phyloP scores from a whole-genome alignment of 192 early-diverging fungal species.

The Backusella macrospora region DNA sequence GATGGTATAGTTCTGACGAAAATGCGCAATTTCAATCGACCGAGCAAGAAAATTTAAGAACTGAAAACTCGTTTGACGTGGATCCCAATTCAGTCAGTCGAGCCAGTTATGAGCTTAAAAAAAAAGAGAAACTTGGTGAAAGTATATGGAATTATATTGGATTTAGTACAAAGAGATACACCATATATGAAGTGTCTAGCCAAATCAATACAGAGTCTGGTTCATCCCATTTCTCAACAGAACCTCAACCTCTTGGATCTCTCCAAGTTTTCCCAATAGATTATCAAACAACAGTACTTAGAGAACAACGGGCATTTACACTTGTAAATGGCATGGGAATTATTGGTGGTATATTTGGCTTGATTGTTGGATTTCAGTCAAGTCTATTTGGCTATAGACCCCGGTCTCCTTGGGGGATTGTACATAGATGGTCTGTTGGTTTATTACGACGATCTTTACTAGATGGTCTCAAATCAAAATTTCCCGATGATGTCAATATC shows the following conservation, averaged over 20 bases:
- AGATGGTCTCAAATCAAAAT: slow-evolving; percentile 2
- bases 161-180: not conserved
- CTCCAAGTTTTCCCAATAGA: slow-evolving; percentile 20
- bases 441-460: slow-evolving; percentile 14
- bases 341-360: slow-evolving; percentile 27
- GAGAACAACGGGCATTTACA: slow-evolving; percentile 25
- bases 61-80: slow-evolving; percentile 17
- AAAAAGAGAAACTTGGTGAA: not conserved
- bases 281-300: not conserved
- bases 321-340: slow-evolving; percentile 21
- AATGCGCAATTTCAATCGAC: slow-evolving; percentile 18
- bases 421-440: slow-evolving; percentile 27
- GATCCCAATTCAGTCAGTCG: slow-evolving; percentile 1
- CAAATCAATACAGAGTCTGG: not conserved
- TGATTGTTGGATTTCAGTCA: slow-evolving; percentile 25
- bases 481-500: not conserved
- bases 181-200: not conserved
- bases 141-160: slow-evolving; percentile 29
- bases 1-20: slow-evolving; percentile 20
- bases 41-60: slow-evolving; percentile 24
- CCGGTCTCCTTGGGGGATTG: slow-evolving; percentile 24
- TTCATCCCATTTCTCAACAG: slow-evolving; percentile 5
- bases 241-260: slow-evolving; percentile 16
- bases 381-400: slow-evolving; percentile 27
- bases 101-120: not conserved